phyloP scores from a whole-genome alignment of 2,329 filamentous ascomycete species.

The Alternaria sp. region DNA sequence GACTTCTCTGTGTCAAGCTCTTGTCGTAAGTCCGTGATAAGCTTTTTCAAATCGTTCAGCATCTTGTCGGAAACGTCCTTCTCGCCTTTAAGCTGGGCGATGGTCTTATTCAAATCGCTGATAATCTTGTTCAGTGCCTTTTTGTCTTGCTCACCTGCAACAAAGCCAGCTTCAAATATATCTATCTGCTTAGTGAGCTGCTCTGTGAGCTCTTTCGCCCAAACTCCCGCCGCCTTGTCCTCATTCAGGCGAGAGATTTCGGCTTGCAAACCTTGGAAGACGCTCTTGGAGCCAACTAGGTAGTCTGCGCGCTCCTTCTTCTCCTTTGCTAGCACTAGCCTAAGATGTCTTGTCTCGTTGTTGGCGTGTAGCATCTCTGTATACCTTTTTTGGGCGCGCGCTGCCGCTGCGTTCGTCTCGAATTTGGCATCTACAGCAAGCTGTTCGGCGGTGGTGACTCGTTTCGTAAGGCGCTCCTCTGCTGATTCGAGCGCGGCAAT shows the following conservation, averaged over 20 bases:
- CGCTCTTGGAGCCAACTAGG: neutral
- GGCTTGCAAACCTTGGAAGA: neutral
- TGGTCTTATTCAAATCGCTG: neutral
- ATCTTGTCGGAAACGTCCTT: neutral
- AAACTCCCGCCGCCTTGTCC: neutral
- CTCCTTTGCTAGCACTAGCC: neutral
- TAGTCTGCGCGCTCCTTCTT: neutral
- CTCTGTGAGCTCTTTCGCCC: neutral
- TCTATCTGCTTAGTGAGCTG: neutral
- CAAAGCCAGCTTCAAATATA: neutral
- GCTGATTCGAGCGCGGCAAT: neutral
- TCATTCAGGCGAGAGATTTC: neutral
- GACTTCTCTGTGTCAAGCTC: neutral
- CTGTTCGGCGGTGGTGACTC: neutral
- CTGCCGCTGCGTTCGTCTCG: constrained; percentile 2
- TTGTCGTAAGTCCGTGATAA: neutral
- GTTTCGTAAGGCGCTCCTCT: neutral
- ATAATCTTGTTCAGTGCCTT: neutral
- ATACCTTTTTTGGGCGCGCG: constrained; percentile 11
- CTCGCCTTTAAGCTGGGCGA: neutral
- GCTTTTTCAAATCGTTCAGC: neutral
- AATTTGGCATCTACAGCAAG: neutral
- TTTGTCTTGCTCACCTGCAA: neutral
- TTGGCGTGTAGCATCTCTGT: constrained; percentile 15
- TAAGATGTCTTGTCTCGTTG: constrained; percentile 6